Evolutionary conservation across 2,329 filamentous ascomycete species (phyloP), one percentile per base, ranked within the genome.

Genomic region (Chaetothyriales sp.): DNA sequence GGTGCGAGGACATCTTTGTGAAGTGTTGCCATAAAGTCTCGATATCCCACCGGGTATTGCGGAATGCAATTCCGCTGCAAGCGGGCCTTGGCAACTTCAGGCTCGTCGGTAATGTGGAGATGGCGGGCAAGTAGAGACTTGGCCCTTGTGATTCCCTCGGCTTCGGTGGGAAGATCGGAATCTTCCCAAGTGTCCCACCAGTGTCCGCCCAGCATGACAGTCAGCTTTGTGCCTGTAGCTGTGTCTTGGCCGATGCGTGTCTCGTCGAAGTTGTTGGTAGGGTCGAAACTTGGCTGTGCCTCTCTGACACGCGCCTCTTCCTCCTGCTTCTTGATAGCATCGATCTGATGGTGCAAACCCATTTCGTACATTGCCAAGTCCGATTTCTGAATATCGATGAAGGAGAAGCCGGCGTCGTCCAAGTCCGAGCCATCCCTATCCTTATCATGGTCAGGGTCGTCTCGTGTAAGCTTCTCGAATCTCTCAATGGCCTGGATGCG

Each of bases 191-290:
- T 77, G 65, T 88, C 76, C 87, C 87, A 97, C 77, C 86, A 88
- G 69, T 95, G 89, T 1, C 92, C 92, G 54, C 92, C 92, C 52
- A 98, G 73, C 81, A 98, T 94, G 60, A 97, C 86, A 15, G 90
- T 95, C 50, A 97, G 69, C 66, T 94, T 95, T 13, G 88, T 94
- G 20, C 86, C 88, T 0, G 66, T 63, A 1, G 67, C 73, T 3
- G 69, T 73, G 63, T 84, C 78, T 60, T 78, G 74, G 18, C 75
- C 77, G 47, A 67, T 19, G 15, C 48, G 49, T n/a, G 49, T 43
- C 40, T 54, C 48, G 6, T 28, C 15, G n/a, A 46, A 20, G 8
- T 46, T 50, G 18, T 22, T 22, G 8, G 9, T 33, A 3, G 37
- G 29, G 19, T 43, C 33, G 10, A 22, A 18, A 43, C n/a, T 13